Base-by-base conservation (phyloP, 441 rosid species). In the Geranium incanum region DNA sequence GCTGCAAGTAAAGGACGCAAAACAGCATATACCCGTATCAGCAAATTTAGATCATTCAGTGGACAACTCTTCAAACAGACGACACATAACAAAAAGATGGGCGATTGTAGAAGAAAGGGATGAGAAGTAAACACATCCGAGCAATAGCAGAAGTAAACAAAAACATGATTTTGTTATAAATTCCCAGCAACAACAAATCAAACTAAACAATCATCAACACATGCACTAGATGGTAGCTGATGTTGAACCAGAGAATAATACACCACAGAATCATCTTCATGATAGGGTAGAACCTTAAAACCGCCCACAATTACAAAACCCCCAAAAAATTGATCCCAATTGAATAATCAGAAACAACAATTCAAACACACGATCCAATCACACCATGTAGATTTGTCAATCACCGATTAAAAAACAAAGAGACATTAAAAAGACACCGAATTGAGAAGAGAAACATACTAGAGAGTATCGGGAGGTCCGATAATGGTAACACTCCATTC, bases 381-480 rank as follows among this genome's bases (percentile, higher is more conserved):
- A 3, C 13, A n/a, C 18, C 60, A n/a, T n/a, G 18, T n/a, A 52
- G 60, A n/a, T 16, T n/a, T 4, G 11, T 15, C 60, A 15, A 52
- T 52, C 15, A 52, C 16, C 19, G 15, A n/a, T 38, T 28, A 66
- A 70, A 39, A 21, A 71, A 38, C n/a, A 59, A 33, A 74, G 36
- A 72, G 62, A 8, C 18, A 41, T 3, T 50, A 69, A 15, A 66
- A 63, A 36, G 11, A 43, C 55, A 65, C n/a, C 59, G 68, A 69
- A 69, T 38, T 43, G 12, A 70, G 66, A 2, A 12, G 23, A 45
- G 41, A 13, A 38, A 79, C 87, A 38, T 81, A 88, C 90, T 88
- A 86, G 36, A 88, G 86, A 70, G 93, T 88, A 23, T 86, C 93
- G 21, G 93, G 93, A 28, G 93, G 93, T 65, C 93, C 93, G 68